Evolutionary conservation across 129 eudicot species (phyloP).

Genomic region (sunflower (Helianthus annuus)): HanXRQr2.0-SUNRISE NC_035435.2:129490232-129490731

Average conservation of each 20-base stretch:
- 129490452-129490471: background rate
- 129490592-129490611: constrained; percentile 47
- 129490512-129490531: background rate
- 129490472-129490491: background rate
- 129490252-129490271: constrained; percentile 42
- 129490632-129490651: background rate
- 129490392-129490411: constrained; percentile 43
- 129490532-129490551: constrained; percentile 67
- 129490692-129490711: too few relatives aligned
- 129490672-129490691: too few relatives aligned
- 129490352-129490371: constrained; percentile 79
- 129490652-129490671: too few relatives aligned
- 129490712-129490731: too few relatives aligned
- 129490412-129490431: background rate
- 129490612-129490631: background rate
- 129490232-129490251: background rate
- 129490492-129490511: background rate
- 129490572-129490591: constrained; percentile 61
- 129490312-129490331: constrained; percentile 72
- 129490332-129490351: constrained; percentile 67
- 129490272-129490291: constrained; percentile 65
- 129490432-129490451: background rate
- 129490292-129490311: constrained; percentile 65
- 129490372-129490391: constrained; percentile 79
- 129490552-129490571: constrained; percentile 91